A percentile compares a stretch with the other conserved stretches of the same genome.
These are phyloP conservation scores for Toxicodendron radicans DNA, from an alignment of 345 rosid genomes.

Conservation along the genomic window DNA sequence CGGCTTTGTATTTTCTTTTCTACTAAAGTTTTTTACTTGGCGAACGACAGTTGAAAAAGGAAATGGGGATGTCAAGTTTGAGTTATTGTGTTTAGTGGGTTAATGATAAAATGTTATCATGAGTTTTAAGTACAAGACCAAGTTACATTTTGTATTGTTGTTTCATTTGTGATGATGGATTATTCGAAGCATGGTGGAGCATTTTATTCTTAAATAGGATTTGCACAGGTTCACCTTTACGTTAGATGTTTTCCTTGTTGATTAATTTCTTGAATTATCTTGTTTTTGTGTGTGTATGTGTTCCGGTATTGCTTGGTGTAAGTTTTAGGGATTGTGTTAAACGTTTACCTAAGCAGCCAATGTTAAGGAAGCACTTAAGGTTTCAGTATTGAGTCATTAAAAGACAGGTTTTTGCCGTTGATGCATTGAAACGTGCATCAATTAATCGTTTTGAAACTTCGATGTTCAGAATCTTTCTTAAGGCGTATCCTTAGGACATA, in stretches of 20 bases:
- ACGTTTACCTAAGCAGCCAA: too few relatives aligned
- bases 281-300: not conserved
- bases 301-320: not conserved
- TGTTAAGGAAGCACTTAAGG: too few relatives aligned
- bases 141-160: not conserved
- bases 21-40: not conserved
- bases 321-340: not conserved
- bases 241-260: constrained; percentile 7
- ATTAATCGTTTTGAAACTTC: too few relatives aligned
- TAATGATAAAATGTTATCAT: not conserved
- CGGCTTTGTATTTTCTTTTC: too few relatives aligned
- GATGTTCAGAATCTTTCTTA: too few relatives aligned
- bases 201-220: not conserved
- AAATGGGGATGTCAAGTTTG: not conserved
- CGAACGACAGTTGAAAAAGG: not conserved
- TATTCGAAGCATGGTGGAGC: not conserved
- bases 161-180: not conserved
- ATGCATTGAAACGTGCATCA: too few relatives aligned
- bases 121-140: not conserved
- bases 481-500: too few relatives aligned
- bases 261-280: not conserved
- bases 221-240: not conserved
- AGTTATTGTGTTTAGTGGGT: not conserved
- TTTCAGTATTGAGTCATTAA: too few relatives aligned
- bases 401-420: too few relatives aligned